Conservation (phyloP, 1,284 basidiomycete genomes). For the Irpex rosettiformis region DNA sequence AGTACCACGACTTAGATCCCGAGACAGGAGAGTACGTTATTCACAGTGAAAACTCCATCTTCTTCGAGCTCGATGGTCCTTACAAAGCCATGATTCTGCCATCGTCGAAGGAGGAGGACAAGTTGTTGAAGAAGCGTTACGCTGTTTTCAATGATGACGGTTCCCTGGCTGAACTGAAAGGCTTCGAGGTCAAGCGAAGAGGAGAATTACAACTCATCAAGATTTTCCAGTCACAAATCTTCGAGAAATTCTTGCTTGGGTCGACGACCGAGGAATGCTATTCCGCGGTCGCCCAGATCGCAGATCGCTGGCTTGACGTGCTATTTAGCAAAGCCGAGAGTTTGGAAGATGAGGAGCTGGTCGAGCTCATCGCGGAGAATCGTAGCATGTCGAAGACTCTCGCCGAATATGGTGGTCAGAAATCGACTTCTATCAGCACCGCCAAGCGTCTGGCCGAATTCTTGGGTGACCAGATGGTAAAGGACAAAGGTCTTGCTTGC, state of each 20-base stretch:
- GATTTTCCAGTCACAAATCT: conserved; percentile 98
- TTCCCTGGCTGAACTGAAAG: conserved; percentile 94
- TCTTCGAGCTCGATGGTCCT: conserved; percentile 98
- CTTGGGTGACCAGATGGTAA: conserved; percentile 97
- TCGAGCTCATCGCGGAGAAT: conserved; percentile 98
- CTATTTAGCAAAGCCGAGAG: conserved; percentile 85
- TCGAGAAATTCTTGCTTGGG: conserved; percentile 95
- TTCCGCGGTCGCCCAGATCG: conserved; percentile 88
- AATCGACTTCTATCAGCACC: conserved; percentile 98
- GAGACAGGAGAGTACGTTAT: conserved; percentile 83
- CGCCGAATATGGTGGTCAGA: conserved; percentile 94
- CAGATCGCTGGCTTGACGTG: conserved; percentile 97
- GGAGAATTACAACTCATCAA: conserved; percentile 99
- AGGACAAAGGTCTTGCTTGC: conserved; percentile 98
- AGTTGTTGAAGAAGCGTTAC: conserved; percentile 97
- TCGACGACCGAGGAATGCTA: conserved; percentile 95
- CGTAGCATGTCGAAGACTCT: conserved; percentile 97
- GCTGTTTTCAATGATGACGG: conserved; percentile 99
- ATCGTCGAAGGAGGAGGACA: conserved; percentile 99
- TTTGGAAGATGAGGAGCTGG: conserved; percentile 88
- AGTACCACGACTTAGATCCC: conserved; percentile 92
- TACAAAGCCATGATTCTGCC: conserved; percentile 99
- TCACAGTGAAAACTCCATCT: conserved; percentile 98
- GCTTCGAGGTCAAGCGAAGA: conserved; percentile 98
- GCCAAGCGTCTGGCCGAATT: conserved; percentile 96